Conservation (phyloP, 768 basidiomycete species). For the Suillus cothurnatus region DNA sequence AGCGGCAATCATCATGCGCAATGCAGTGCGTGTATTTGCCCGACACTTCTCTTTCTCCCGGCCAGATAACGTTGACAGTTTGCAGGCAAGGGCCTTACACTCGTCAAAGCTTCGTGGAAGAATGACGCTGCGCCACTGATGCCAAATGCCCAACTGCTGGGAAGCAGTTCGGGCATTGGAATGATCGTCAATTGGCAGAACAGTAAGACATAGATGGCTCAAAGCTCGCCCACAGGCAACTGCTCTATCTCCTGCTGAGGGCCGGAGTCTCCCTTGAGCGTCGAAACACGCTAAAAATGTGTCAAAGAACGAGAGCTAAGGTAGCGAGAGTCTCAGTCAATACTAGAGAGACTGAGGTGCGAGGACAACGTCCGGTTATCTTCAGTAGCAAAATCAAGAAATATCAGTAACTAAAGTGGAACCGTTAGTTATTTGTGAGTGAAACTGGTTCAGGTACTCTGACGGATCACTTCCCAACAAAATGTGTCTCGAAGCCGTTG, state of each 20-base stretch:
- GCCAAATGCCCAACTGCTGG: not conserved
- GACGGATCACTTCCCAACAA: no score
- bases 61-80: not conserved
- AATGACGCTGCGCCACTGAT: not conserved
- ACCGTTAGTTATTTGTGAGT: no score
- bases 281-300: slow-evolving; percentile 10
- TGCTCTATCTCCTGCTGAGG: slow-evolving; percentile 1
- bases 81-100: not conserved
- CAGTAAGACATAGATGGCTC: not conserved
- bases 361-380: no score
- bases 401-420: no score
- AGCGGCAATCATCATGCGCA: slow-evolving; percentile 4
- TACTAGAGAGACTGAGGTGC: no score
- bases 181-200: not conserved
- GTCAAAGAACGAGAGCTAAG: no score
- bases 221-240: slow-evolving; percentile 6
- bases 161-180: not conserved
- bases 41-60: not conserved
- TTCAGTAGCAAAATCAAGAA: no score
- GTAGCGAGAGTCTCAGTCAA: no score
- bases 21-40: slow-evolving; percentile 1
- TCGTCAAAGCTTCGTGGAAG: slow-evolving; percentile 1
- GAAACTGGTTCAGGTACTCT: no score
- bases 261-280: not conserved
- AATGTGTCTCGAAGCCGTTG: slow-evolving; percentile 6